These are phyloP conservation scores for Pichia sp. DNA, from an alignment of 1,139 yeast species.

Conservation along the genomic window DNA sequence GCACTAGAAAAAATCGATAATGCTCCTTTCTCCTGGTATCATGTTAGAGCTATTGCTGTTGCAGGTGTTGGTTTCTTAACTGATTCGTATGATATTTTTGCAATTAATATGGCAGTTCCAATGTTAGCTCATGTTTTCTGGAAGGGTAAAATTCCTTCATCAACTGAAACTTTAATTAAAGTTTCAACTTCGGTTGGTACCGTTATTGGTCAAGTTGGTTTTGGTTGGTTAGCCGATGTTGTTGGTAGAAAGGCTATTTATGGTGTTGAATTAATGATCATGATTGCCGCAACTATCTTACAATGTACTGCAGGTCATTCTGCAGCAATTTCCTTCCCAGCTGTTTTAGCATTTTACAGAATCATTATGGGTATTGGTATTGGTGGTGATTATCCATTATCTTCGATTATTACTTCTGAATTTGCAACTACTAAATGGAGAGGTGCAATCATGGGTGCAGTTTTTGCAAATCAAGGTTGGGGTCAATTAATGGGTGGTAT, in stretches of 20 bases:
- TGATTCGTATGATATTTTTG: slow-evolving; percentile 87
- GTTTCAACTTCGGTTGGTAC: slow-evolving; percentile 93
- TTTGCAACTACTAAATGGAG: slow-evolving; percentile 90
- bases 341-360: slow-evolving; percentile 69
- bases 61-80: slow-evolving; percentile 95
- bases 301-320: slow-evolving; percentile 69
- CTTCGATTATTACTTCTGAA: slow-evolving; percentile 86
- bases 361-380: slow-evolving; percentile 92
- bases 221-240: slow-evolving; percentile 78
- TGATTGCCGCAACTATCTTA: slow-evolving; percentile 72
- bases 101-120: slow-evolving; percentile 73
- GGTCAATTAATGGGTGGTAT: slow-evolving; percentile 87
- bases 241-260: slow-evolving; percentile 84
- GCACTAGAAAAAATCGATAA: slow-evolving; percentile 86
- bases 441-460: slow-evolving; percentile 95
- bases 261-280: slow-evolving; percentile 79
- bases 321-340: slow-evolving; percentile 65
- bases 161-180: slow-evolving; percentile 69
- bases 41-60: slow-evolving; percentile 75
- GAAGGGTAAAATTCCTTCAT: slow-evolving; percentile 60
- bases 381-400: slow-evolving; percentile 98
- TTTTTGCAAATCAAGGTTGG: slow-evolving; percentile 88
- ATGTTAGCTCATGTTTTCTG: slow-evolving; percentile 74
- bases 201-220: slow-evolving; percentile 82
- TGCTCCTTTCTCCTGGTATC: slow-evolving; percentile 84